A percentile compares a stretch with the other conserved stretches of the same genome.
These are phyloP conservation scores for Cutaneotrichosporon mucoides DNA, from an alignment of 1,284 basidiomycete genomes.

Conservation along the genomic window DNA sequence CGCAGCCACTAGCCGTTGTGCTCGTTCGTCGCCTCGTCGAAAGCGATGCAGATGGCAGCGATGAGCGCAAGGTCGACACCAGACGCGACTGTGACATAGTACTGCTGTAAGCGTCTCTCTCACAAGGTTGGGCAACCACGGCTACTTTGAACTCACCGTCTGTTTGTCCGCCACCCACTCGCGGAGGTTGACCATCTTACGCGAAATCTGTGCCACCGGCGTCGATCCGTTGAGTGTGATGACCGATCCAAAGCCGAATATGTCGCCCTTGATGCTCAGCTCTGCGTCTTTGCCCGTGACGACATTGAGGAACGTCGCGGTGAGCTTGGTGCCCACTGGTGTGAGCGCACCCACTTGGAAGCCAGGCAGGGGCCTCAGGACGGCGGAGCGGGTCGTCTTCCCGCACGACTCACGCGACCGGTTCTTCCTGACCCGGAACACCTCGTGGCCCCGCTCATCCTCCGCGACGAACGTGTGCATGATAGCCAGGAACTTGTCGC, in stretches of 20 bases:
- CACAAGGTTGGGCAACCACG: too few species aligned
- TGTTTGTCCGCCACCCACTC: constrained; percentile 40
- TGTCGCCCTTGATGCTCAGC: constrained; percentile 39
- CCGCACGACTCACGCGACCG: constrained; percentile 29
- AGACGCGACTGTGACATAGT: constrained; percentile 47
- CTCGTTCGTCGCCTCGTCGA: constrained; percentile 48
- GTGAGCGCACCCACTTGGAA: not conserved
- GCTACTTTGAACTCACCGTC: constrained; percentile 28
- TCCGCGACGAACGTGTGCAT: constrained; percentile 35
- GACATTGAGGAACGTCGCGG: constrained; percentile 36
- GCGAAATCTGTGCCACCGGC: constrained; percentile 40
- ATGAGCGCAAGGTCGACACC: constrained; percentile 51
- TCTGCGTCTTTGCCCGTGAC: constrained; percentile 23
- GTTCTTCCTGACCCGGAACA: constrained; percentile 39
- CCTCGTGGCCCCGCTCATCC: constrained; percentile 27
- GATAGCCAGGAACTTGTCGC: constrained; percentile 36
- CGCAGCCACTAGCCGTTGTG: constrained; percentile 6
- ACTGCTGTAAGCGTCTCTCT: constrained; percentile 22
- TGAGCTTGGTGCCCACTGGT: constrained; percentile 42
- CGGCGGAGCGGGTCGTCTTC: not conserved
- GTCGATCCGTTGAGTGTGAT: constrained; percentile 30
- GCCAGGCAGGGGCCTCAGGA: not conserved
- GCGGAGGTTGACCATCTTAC: constrained; percentile 33
- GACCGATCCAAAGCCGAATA: constrained; percentile 40
- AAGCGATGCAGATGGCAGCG: constrained; percentile 50